Base-by-base conservation (phyloP, 306 rosid genomes). In the Dicorynia guianensis region DNA sequence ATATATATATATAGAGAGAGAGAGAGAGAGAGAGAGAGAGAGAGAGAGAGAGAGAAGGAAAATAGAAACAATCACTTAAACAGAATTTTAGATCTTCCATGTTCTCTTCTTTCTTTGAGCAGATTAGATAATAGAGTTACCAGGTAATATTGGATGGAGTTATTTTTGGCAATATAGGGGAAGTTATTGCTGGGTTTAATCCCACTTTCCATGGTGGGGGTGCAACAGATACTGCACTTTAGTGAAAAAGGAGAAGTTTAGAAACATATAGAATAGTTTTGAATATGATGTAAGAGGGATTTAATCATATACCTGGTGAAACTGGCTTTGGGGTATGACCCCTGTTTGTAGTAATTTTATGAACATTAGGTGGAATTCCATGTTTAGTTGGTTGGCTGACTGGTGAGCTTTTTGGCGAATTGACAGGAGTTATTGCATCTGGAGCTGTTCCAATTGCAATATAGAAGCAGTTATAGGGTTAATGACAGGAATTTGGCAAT, bases 331-430 rank as follows among this genome's bases (percentile, higher is more conserved):
- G 52, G 50, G 52, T 44, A 20, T 73, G 82, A 54, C 63, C 35
- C 39, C 36, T 82, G 60, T 46, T 79, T 63, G 75, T 54, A 80
- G 70, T 83, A 63, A 83, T 72, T 47, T 59, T 69, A 52, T 57
- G 82, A 60, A 56, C 19, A 64, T 40, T 80, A 72, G 89, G 80
- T 64, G 98, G 93, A 77, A 71, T 73, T 74, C 77, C 87, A 63
- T 85, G 88, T 67, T 50, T 36, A 25, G 71, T 69, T 67, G 92
- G 84, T 5, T 71, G 83, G 73, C 73, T 74, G 48, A 57, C 69
- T 38, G 98, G 91, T 70, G 93, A 80, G 71, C 44, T 58, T 48
- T 70, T 83, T 10, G 98, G 91, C 56, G 69, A 58, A 72, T 47
- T 78, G 58, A 65, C 47, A 63, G 74, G 81, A 58, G 78, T 60